Evolutionary conservation across 2,329 filamentous ascomycete species (phyloP).

Genomic region (Pseudogymnoascus sp.): DNA sequence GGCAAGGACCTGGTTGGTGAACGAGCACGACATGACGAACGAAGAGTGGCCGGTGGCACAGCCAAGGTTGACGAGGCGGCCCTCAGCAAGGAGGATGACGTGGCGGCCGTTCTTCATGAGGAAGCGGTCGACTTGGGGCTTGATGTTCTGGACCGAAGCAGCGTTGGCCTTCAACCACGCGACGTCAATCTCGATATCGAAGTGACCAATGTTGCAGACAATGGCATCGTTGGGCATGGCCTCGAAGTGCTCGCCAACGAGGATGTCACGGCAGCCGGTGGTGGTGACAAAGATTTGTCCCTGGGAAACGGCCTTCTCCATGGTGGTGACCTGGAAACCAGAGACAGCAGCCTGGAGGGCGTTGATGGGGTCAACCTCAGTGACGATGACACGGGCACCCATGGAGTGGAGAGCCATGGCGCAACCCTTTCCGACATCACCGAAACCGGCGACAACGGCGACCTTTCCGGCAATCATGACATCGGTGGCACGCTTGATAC

Average conservation of each 20-base stretch:
- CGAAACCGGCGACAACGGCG: conserved; percentile 93
- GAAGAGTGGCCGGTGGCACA: conserved; percentile 99
- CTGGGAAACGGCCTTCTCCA: conserved; percentile 84
- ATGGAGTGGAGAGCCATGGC: conserved; percentile 92
- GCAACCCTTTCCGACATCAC: conserved; percentile 98
- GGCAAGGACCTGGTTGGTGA: conserved; percentile 99
- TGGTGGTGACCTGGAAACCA: conserved; percentile 92
- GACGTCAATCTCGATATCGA: conserved; percentile 99
- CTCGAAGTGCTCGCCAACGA: conserved; percentile 87
- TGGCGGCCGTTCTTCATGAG: conserved; percentile 86
- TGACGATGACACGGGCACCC: conserved; percentile 93
- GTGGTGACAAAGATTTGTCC: conserved; percentile 99
- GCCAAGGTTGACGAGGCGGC: conserved; percentile 97
- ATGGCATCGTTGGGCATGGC: conserved; percentile 96
- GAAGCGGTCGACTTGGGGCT: conserved; percentile 99
- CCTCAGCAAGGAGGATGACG: conserved; percentile 98
- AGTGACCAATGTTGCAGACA: conserved; percentile 99
- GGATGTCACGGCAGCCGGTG: conserved; percentile 97
- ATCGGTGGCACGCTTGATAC: conserved; percentile 99
- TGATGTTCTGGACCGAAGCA: conserved; percentile 92
- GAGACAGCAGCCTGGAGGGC: conserved; percentile 97
- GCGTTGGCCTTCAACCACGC: conserved; percentile 98
- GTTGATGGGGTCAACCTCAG: conserved; percentile 98
- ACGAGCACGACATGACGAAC: conserved; percentile 99
- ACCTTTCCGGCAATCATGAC: conserved; percentile 99